Base-by-base conservation (phyloP, 1,139 yeast genomes). In the Debaryomyces udenii region DNA sequence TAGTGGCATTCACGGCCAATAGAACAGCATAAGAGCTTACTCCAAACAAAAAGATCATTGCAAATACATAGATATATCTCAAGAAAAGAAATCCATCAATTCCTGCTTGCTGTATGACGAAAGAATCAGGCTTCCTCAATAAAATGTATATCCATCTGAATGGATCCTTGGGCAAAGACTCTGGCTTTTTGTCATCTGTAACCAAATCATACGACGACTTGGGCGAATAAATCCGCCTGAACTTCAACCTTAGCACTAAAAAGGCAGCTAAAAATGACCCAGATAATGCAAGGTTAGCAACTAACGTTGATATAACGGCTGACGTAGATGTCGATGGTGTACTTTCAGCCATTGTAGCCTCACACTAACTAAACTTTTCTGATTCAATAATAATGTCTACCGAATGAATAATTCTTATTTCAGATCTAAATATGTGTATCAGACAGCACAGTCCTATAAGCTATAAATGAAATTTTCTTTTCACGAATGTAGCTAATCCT, bases 41-140 rank as follows among this genome's bases (percentile, higher is more conserved):
- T 0, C 76, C 76, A 40, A 55, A 51, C 33, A 80, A 55, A 35
- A 80, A 60, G 40, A 74, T 53, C 4, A 62, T 41, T 2, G 74
- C 70, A 55, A 81, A 71, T 18, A 76, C 62, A 44, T 68, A 64
- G 30, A 83, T 55, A 50, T 78, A 83, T 46, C 89, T 67, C 50
- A 83, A 62, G 61, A 82, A 82, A 56, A 85, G 79, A 59, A 80
- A 83, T 1, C 91, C 93, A 61, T 86, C 94, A 31, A 83, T 60
- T 22, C 94, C 93, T 30, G 86, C 80, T 52, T 85, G 87, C 56
- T 83, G 85, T 51, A 86, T 73, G 37, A 83, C 65, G 52, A 81
- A 83, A 36, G 81, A 74, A 43, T 81, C 81, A 1, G 88, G 83
- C 61, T 82, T 81, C 33, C 74, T 67, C 43, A 84, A 54, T 32